These are phyloP conservation scores for Dactylis glomerata DNA, from an alignment of 176 grass and related monocot genomes.

Conservation along the genomic window DNA sequence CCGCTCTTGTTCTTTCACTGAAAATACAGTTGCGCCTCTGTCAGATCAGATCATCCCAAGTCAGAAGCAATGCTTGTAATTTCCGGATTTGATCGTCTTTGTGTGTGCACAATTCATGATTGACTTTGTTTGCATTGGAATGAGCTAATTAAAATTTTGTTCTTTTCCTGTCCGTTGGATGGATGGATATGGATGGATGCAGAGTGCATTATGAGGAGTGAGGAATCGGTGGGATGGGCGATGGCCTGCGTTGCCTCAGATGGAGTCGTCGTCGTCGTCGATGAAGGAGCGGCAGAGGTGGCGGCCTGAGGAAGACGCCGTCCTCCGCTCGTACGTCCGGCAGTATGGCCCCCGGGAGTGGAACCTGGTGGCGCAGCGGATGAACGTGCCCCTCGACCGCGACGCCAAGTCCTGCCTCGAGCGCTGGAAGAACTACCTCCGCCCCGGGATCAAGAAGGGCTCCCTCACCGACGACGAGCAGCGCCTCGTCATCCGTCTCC, in stretches of 20 bases:
- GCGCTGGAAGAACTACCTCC: slow-evolving; percentile 99
- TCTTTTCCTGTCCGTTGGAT: neutral
- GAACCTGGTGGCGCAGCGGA: slow-evolving; percentile 90
- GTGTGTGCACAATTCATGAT: neutral
- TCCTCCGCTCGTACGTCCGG: slow-evolving; percentile 83
- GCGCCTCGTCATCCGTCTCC: slow-evolving; percentile 71
- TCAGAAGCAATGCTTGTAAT: neutral
- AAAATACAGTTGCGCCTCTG: neutral
- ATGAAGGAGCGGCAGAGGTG: slow-evolving; percentile 99
- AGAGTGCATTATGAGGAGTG: slow-evolving; percentile 64
- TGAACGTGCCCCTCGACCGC: slow-evolving; percentile 70
- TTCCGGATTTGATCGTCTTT: neutral
- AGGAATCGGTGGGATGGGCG: slow-evolving; percentile 45
- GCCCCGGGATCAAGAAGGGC: slow-evolving; percentile 87
- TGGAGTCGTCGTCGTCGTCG: slow-evolving; percentile 26
- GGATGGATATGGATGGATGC: neutral
- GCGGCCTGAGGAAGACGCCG: slow-evolving; percentile 94
- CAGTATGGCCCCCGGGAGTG: slow-evolving; percentile 88
- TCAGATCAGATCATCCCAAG: neutral
- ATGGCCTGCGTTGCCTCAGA: slow-evolving; percentile 33
- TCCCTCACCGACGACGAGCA: slow-evolving; percentile 95
- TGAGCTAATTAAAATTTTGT: neutral
- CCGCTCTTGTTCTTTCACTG: neutral
- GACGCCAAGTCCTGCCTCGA: slow-evolving; percentile 98
- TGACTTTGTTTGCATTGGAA: neutral